Evolutionary conservation across 1,284 basidiomycete species (phyloP), one percentile per base, ranked within the genome.

Genomic region (Austroboletus niveus): DNA sequence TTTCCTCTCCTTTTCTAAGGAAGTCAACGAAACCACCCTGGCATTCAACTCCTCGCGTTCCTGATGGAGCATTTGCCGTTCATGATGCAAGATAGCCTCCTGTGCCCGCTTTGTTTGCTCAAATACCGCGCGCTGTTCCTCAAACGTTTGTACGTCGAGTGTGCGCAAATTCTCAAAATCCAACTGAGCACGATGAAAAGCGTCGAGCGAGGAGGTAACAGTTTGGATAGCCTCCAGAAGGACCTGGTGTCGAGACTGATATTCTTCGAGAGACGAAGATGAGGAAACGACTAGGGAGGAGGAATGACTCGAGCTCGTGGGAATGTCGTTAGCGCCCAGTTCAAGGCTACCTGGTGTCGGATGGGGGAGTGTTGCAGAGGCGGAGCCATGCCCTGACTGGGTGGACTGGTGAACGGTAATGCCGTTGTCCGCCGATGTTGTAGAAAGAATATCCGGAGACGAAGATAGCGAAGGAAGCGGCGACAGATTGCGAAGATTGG

Each of bases 1-100:
- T 48, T 44, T 62, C 29, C 32, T 52, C 41, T 66, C 68, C 49
- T 53, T 56, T 42, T 69, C 66, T 31, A 55, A 45, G 22, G 53
- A 60, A 30, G 36, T 39, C 30, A 70, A 42, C 20, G 36, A 41
- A 4, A 44, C 48, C 29, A 59, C 67, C 49, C 45, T 70, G 3
- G 47, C 52, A 7, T 49, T 42, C 8, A 67, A 24, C 41, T 66
- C 57, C 17, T 65, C 57, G 1, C 48, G 51, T 39, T 55, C 49
- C 30, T 47, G 50, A n/a, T 53, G 56, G 5, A 66, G 53, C 9
- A 50, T 56, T 6, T 48, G 52, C 10, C 40, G 27, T 27, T 45
- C 42, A 42, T 47, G 52, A 24, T 53, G 49, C 36, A 59, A 32
- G 8, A 36, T 45, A 27, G 44, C 49, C 24, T 55, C 57, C 11